These are phyloP conservation scores for Fusarium sp. DNA, from an alignment of 2,329 filamentous ascomycete genomes.

Conservation along the genomic window DNA sequence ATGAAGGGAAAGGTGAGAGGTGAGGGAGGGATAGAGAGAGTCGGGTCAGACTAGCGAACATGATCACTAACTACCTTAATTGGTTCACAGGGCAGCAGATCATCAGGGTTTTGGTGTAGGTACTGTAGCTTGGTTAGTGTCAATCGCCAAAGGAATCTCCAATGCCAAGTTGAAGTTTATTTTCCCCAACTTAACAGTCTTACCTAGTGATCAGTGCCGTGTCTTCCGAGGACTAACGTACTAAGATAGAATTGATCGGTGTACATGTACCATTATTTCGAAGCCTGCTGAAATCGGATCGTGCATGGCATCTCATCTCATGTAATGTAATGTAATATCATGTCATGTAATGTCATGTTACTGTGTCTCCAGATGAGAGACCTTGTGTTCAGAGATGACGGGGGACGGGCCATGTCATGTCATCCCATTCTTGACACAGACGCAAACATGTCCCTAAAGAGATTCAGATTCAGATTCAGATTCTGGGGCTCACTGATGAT, in stretches of 20 bases:
- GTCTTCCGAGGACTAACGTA: not conserved
- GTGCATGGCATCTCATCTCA: conserved; percentile 13
- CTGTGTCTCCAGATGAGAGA: not conserved
- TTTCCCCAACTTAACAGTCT: not conserved
- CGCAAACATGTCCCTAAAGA: conserved; percentile 29
- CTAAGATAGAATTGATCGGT: not conserved
- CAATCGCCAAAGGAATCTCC: not conserved
- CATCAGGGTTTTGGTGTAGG: not conserved
- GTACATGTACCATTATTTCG: conserved; percentile 7
- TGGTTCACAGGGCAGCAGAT: not conserved
- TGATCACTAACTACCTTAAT: not conserved
- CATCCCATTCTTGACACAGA: conserved; percentile 35
- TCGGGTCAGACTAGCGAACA: not conserved
- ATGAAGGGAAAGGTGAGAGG: not conserved
- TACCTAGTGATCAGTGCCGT: not conserved
- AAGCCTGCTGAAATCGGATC: conserved; percentile 18
- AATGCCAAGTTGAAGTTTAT: not conserved
- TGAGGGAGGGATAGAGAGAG: not conserved
- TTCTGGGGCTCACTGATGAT: not conserved
- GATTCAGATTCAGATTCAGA: conserved; percentile 10
- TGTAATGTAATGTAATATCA: not conserved
- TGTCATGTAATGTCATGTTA: not conserved
- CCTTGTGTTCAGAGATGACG: conserved; percentile 20
- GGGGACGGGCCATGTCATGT: conserved; percentile 28
- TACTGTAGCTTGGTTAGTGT: not conserved